Base-by-base conservation (phyloP, 495 filamentous ascomycete genomes). In the Podospora appendiculata region DNA sequence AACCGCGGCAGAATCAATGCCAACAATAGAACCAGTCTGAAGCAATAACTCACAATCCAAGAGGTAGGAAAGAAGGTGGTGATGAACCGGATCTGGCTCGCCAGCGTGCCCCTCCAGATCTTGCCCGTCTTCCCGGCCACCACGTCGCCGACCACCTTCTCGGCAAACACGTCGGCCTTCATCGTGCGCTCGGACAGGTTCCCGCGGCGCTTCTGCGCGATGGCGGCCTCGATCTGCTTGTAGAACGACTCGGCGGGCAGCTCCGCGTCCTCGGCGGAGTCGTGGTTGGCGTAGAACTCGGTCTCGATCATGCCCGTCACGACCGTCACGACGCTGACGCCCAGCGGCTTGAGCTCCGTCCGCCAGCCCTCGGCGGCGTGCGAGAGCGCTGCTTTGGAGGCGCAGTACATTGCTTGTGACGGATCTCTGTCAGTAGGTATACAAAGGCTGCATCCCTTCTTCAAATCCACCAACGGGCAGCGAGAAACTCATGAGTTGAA, bases 331-430 rank as follows among this genome's bases (percentile, higher is more conserved):
- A 68, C 62, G 12, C 61, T 56, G 17, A 81, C 66, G 33, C 70
- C 69, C 33, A 82, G 72, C 3, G 80, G 76, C 5, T 66, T 67
- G 8, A 85, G 68, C 59, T 85, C 80, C 14, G 78, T 56, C 6
- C 78, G 71, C 33, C 83, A 50, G 6, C 67, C 71, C 6, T 73
- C 68, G 9, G 63, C 61, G n/a, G 75, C 62, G 17, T 67, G 63
- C 38, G 73, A 62, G 2, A 78, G 58, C 7, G 81, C 79, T 0
- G 71, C 74, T 59, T 84, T 85, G 48, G 70, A 76, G 9, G 78
- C 75, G 52, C 70, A 72, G 63, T 82, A 82, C 25, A 65, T 66
- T 25, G 59, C 60, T 43, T 69, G 64, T 52, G 68, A 79, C 25
- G 5, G 2, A 25, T 25, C 25, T 25, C 25, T 25, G 25, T 25